Percentiles rank a stretch among this genome's conserved stretches.
phyloP scores from a whole-genome alignment of 140 eudicot species.

The Stevia rebaudiana region DNA sequence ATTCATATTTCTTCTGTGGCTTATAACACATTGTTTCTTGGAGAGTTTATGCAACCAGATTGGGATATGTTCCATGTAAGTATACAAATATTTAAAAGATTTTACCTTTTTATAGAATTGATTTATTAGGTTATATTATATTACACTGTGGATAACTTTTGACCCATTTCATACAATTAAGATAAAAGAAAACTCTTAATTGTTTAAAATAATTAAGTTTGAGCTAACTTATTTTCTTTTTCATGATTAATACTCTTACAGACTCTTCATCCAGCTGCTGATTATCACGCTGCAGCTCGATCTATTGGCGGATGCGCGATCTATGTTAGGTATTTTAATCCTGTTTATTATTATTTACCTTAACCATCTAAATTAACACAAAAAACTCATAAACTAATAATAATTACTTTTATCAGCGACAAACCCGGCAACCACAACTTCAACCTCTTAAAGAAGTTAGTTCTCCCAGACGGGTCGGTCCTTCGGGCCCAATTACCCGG shows the following conservation, averaged over 20 bases:
- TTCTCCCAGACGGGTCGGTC: constrained; percentile 91
- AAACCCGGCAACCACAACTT: constrained; percentile 93
- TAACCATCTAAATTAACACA: neutral
- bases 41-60: constrained; percentile 90
- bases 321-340: constrained; percentile 61
- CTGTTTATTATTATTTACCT: neutral
- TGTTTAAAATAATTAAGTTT: no score
- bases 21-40: constrained; percentile 71
- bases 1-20: constrained; percentile 85
- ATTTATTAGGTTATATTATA: neutral
- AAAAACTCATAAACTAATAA: constrained; percentile 5
- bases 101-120: neutral
- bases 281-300: constrained; percentile 87
- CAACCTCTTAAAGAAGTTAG: constrained; percentile 65
- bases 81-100: neutral
- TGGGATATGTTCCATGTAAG: constrained; percentile 99
- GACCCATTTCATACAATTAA: no score
- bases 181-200: no score
- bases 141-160: neutral
- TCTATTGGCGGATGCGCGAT: constrained; percentile 86
- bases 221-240: constrained; percentile 7
- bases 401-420: constrained; percentile 45
- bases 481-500: constrained; percentile 85
- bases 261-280: constrained; percentile 90
- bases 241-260: constrained; percentile 23